phyloP scores from a whole-genome alignment of 2,329 filamentous ascomycete genomes.

The Exophiala mesophila region DNA sequence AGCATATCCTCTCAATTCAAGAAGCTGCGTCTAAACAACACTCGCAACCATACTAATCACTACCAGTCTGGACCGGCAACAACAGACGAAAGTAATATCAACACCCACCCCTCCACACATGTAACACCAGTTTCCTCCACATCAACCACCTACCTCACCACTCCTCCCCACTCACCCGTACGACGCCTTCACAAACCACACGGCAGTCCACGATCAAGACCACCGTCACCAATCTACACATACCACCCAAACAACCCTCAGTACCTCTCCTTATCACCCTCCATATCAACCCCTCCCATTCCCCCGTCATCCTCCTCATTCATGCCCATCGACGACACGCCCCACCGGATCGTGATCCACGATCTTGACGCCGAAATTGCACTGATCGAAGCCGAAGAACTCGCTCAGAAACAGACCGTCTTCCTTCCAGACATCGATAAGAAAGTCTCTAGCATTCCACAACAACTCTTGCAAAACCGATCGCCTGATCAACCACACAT shows the following conservation, averaged over 20 bases:
- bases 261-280: too few relatives aligned
- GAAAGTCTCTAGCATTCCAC: slow-evolving; percentile 67
- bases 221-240: neutral
- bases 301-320: slow-evolving; percentile 43
- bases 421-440: slow-evolving; percentile 80
- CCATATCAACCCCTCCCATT: slow-evolving; percentile 3
- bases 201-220: slow-evolving; percentile 2
- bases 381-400: slow-evolving; percentile 56
- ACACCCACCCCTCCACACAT: slow-evolving; percentile 1
- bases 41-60: neutral
- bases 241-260: too few relatives aligned
- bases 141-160: slow-evolving; percentile 3
- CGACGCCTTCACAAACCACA: neutral
- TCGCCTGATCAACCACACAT: neutral
- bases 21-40: slow-evolving; percentile 22
- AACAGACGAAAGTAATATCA: neutral
- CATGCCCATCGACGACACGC: slow-evolving; percentile 84
- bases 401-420: slow-evolving; percentile 47
- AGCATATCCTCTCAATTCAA: slow-evolving; percentile 22
- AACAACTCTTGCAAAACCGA: slow-evolving; percentile 50
- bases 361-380: slow-evolving; percentile 84
- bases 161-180: slow-evolving; percentile 2
- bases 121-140: neutral
- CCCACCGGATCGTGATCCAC: slow-evolving; percentile 84
- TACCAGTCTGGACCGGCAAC: neutral